phyloP scores from a whole-genome alignment of 2,329 filamentous ascomycete genomes.

The Exophiala viscosa region DNA sequence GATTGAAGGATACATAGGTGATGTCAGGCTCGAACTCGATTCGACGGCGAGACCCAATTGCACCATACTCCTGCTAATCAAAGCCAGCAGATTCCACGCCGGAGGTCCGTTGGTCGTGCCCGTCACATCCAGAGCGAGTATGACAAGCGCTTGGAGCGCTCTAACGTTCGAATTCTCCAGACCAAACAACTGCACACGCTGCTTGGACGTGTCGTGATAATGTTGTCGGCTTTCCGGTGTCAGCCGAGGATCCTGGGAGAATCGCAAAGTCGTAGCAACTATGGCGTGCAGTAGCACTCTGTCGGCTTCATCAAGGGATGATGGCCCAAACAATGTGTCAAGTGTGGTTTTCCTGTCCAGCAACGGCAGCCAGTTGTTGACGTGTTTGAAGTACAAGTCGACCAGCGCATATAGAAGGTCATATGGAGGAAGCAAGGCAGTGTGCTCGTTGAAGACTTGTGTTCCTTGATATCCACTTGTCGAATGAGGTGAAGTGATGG shows the following conservation, averaged over 20 bases:
- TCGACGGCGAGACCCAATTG: conserved; percentile 84
- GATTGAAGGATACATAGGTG: conserved; percentile 77
- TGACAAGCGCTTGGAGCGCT: conserved; percentile 79
- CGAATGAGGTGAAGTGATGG: conserved; percentile 27
- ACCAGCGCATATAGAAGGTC: conserved; percentile 69
- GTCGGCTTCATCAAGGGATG: conserved; percentile 68
- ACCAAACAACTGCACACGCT: conserved; percentile 80
- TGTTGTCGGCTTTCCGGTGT: conserved; percentile 68
- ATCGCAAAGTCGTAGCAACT: conserved; percentile 80
- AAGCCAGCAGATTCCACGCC: conserved; percentile 84
- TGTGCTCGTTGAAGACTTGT: conserved; percentile 34
- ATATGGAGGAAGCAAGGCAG: conserved; percentile 60
- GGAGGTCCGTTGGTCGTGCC: conserved; percentile 86
- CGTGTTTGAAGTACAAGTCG: conserved; percentile 74
- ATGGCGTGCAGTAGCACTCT: conserved; percentile 81
- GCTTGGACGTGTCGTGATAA: conserved; percentile 78
- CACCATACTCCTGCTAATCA: conserved; percentile 84
- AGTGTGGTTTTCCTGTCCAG: conserved; percentile 79
- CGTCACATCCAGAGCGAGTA: conserved; percentile 77
- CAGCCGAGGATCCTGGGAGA: conserved; percentile 71
- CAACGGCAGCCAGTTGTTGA: conserved; percentile 84
- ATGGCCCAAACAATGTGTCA: conserved; percentile 74
- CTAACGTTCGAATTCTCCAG: conserved; percentile 88
- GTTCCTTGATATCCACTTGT: conserved; percentile 18
- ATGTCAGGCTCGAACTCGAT: conserved; percentile 71